Conservation (phyloP, 768 basidiomycete species). For the Coprinopsis strossmayeri region DNA sequence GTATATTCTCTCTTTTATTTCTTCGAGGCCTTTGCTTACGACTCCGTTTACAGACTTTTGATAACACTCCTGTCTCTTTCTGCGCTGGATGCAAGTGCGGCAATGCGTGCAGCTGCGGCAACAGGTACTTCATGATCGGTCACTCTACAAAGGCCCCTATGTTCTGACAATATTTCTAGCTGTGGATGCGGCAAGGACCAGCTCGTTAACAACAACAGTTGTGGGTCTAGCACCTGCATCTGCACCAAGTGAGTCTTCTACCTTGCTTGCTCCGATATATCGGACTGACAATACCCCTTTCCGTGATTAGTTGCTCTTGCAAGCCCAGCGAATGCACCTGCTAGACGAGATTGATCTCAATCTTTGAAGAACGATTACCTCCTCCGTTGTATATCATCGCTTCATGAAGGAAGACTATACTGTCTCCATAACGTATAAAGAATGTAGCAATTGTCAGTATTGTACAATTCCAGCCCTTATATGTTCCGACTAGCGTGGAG, state of each 20-base stretch:
- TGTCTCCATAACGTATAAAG: too few species aligned
- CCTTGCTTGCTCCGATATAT: background rate
- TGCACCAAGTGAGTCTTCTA: constrained; percentile 1
- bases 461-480: too few species aligned
- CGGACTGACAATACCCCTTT: too few species aligned
- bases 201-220: constrained; percentile 1
- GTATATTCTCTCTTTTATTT: too few species aligned
- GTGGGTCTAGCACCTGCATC: constrained; percentile 2
- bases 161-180: too few species aligned
- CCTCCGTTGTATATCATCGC: too few species aligned
- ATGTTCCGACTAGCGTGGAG: too few species aligned
- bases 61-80: background rate
- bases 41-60: background rate
- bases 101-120: background rate
- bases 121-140: background rate
- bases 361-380: too few species aligned
- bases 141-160: background rate
- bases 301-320: constrained; percentile 3
- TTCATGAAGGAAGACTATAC: too few species aligned
- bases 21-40: too few species aligned
- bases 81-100: background rate
- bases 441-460: too few species aligned
- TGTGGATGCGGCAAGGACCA: background rate
- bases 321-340: background rate
- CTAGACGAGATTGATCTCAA: too few species aligned